phyloP scores from a whole-genome alignment of 2,329 filamentous ascomycete genomes.

The Claviceps capensis region DNA sequence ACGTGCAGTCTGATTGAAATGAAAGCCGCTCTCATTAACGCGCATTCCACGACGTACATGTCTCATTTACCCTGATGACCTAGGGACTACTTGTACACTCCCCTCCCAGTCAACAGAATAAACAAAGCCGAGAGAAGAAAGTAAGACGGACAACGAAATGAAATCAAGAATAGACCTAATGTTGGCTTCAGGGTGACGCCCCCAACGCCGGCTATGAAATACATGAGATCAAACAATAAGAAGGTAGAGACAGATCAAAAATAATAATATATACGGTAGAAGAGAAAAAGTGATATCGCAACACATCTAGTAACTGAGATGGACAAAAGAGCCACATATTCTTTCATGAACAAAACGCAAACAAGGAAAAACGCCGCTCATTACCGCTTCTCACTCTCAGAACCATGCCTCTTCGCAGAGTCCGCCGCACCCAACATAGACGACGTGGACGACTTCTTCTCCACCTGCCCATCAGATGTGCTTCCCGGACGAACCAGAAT shows the following conservation, averaged over 20 bases:
- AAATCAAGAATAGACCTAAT: neutral
- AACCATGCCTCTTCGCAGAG: neutral
- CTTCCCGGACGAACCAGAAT: constrained; percentile 20
- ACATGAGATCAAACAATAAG: neutral
- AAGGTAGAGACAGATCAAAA: neutral
- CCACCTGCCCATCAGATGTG: constrained; percentile 7
- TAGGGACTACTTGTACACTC: too few species aligned
- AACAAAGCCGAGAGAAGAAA: neutral
- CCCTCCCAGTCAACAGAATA: too few species aligned
- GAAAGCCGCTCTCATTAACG: too few species aligned
- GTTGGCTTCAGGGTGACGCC: too few species aligned
- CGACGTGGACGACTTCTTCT: constrained; percentile 7
- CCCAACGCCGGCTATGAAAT: constrained; percentile 8
- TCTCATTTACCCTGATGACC: too few species aligned
- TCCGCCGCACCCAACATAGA: constrained; percentile 6
- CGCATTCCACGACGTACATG: too few species aligned
- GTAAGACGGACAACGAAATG: neutral
- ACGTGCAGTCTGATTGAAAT: too few species aligned
- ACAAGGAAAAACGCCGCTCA: neutral
- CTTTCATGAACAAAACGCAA: neutral
- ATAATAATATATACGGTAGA: neutral
- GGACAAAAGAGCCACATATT: too few species aligned
- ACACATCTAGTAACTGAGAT: too few species aligned
- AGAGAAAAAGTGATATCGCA: too few species aligned
- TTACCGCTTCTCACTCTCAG: constrained; percentile 4